Evolutionary conservation across 2,329 filamentous ascomycete species (phyloP).

Genomic region (Diaporthe ilicicola): DNA sequence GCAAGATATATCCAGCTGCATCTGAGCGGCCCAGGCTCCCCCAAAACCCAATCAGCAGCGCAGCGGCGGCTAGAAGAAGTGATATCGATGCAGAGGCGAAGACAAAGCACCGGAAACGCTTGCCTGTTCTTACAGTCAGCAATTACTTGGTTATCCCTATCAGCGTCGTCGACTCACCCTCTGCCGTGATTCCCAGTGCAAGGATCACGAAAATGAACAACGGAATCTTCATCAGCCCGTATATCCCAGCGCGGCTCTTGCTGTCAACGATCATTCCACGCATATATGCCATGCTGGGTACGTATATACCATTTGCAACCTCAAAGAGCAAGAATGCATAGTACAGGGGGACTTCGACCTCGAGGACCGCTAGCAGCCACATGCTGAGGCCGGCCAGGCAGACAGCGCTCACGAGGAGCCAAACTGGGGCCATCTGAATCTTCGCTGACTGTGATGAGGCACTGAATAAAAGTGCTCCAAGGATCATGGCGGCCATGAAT

Average conservation of each 20-base stretch:
- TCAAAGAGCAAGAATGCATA: slow-evolving; percentile 42
- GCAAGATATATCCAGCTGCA: too few relatives aligned
- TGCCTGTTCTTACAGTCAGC: slow-evolving; percentile 20
- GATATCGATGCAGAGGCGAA: slow-evolving; percentile 28
- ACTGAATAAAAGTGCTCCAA: slow-evolving; percentile 34
- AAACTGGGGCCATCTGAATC: slow-evolving; percentile 8
- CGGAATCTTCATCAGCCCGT: slow-evolving; percentile 39
- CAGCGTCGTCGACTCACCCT: slow-evolving; percentile 24
- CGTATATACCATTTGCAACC: slow-evolving; percentile 45
- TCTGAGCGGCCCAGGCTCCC: neutral
- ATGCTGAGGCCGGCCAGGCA: slow-evolving; percentile 38
- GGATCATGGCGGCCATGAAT: slow-evolving; percentile 50
- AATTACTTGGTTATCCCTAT: neutral
- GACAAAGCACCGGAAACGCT: slow-evolving; percentile 23
- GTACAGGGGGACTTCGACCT: slow-evolving; percentile 39
- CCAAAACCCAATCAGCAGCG: slow-evolving; percentile 24
- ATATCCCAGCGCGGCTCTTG: slow-evolving; percentile 40
- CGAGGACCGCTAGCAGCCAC: slow-evolving; percentile 34
- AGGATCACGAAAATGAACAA: slow-evolving; percentile 36
- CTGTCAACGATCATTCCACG: slow-evolving; percentile 42
- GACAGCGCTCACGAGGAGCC: slow-evolving; percentile 39
- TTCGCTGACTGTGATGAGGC: neutral
- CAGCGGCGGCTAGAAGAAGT: slow-evolving; percentile 20
- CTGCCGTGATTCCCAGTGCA: slow-evolving; percentile 31
- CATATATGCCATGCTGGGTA: slow-evolving; percentile 44